Conservation (phyloP, 148 eudicot genomes). For the Rheum nobile region DNA sequence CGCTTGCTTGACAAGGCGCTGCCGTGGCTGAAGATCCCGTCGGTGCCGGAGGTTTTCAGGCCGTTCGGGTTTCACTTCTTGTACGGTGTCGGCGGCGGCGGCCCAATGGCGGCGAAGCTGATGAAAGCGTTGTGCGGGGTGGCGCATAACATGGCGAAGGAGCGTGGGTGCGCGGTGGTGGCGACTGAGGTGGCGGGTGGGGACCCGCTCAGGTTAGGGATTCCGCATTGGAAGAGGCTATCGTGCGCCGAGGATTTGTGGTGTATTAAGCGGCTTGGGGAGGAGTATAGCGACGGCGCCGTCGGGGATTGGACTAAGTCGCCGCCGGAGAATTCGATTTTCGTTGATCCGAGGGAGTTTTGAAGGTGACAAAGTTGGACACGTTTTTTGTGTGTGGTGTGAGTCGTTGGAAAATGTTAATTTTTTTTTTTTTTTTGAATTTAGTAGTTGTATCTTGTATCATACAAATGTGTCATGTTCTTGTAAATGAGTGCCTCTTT, state of each 20-base stretch:
- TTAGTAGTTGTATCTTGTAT: too few relatives aligned
- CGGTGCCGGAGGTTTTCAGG: slow-evolving; percentile 66
- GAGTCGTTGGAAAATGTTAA: too few relatives aligned
- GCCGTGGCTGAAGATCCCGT: slow-evolving; percentile 69
- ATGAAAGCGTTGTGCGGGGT: slow-evolving; percentile 45
- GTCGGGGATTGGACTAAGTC: slow-evolving; percentile 88
- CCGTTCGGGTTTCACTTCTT: slow-evolving; percentile 87
- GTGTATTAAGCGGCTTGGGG: slow-evolving; percentile 79
- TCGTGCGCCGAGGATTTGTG: slow-evolving; percentile 78
- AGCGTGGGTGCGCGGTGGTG: slow-evolving; percentile 63
- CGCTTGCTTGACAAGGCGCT: slow-evolving; percentile 65
- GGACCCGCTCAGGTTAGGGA: slow-evolving; percentile 64
- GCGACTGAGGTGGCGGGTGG: slow-evolving; percentile 63
- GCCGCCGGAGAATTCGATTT: slow-evolving; percentile 51
- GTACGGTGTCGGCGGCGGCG: slow-evolving; percentile 90
- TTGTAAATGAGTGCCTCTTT: too few relatives aligned
- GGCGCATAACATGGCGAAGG: slow-evolving; percentile 79
- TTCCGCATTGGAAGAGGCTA: slow-evolving; percentile 81
- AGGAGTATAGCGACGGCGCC: slow-evolving; percentile 56
- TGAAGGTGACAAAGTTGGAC: slow-evolving; percentile 4
- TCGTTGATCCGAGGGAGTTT: slow-evolving; percentile 90
- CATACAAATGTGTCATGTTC: too few relatives aligned
- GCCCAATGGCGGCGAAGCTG: slow-evolving; percentile 39
- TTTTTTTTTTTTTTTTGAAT: background rate
- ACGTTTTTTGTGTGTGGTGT: too few relatives aligned